A percentile compares a stretch with the other conserved stretches of the same genome.
These are phyloP conservation scores for Aegilops longissima DNA, from an alignment of 176 grass and related monocot genomes.

Conservation along the genomic window DNA sequence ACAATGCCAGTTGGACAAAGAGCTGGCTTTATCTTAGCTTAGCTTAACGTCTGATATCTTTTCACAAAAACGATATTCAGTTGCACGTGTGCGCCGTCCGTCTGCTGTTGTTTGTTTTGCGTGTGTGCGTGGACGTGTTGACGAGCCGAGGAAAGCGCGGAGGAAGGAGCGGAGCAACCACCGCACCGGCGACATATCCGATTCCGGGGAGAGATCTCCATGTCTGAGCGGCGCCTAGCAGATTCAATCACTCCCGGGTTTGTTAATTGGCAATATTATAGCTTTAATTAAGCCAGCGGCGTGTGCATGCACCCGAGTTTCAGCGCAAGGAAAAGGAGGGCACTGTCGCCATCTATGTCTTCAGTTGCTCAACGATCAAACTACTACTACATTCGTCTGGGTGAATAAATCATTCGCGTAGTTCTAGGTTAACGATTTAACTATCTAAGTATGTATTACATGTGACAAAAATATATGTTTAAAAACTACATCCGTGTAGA, in stretches of 20 bases:
- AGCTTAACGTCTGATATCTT: not conserved
- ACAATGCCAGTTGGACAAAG: slow-evolving; percentile 12
- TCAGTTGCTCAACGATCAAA: no score
- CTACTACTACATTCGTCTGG: no score
- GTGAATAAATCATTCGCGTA: no score
- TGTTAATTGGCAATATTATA: not conserved
- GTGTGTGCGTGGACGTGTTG: not conserved
- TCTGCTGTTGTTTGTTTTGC: not conserved
- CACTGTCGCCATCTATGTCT: not conserved
- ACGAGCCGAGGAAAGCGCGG: not conserved
- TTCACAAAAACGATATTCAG: not conserved
- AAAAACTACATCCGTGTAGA: no score
- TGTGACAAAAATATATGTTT: no score
- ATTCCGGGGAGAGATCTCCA: not conserved
- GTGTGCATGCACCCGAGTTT: not conserved
- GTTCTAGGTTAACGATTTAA: no score
- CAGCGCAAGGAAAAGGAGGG: not conserved
- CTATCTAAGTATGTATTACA: no score
- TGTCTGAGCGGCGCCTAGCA: not conserved
- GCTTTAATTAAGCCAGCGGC: not conserved
- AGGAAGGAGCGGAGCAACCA: slow-evolving; percentile 5
- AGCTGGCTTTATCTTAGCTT: not conserved
- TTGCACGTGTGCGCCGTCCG: slow-evolving; percentile 31
- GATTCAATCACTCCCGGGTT: not conserved
- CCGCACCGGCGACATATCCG: not conserved